Evolutionary conservation across 257 asterid species (phyloP).

Genomic region (Solanum rostratum): DNA sequence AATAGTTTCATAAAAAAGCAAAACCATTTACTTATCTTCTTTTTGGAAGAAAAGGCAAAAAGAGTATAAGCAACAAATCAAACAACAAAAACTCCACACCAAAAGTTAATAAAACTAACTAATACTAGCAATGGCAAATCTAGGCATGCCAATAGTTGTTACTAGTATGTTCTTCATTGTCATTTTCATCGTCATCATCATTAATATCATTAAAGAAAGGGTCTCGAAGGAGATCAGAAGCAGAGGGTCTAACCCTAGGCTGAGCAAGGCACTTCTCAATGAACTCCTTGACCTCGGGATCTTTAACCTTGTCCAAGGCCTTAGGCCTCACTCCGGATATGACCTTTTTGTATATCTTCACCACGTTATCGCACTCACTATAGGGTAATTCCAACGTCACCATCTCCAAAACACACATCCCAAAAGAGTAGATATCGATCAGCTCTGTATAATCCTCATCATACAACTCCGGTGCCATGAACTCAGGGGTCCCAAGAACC

Average conservation of each 20-base stretch:
- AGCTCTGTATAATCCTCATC: slow-evolving; percentile 63
- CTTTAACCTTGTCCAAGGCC: slow-evolving; percentile 63
- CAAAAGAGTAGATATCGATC: slow-evolving; percentile 63
- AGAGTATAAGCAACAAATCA: neutral
- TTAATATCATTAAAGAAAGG: slow-evolving; percentile 51
- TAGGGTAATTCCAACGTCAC: slow-evolving; percentile 63
- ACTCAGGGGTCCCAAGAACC: slow-evolving; percentile 74
- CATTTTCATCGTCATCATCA: slow-evolving; percentile 44
- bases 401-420: slow-evolving; percentile 84
- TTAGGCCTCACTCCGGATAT: slow-evolving; percentile 55
- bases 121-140: neutral
- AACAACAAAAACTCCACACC: neutral
- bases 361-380: slow-evolving; percentile 56
- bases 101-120: neutral
- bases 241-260: slow-evolving; percentile 62
- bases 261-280: slow-evolving; percentile 70
- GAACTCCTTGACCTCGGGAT: slow-evolving; percentile 42
- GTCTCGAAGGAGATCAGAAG: slow-evolving; percentile 53
- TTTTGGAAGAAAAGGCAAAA: neutral
- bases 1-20: neutral
- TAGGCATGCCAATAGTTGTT: neutral
- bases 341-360: slow-evolving; percentile 64
- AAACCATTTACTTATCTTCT: neutral
- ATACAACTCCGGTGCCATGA: slow-evolving; percentile 79
- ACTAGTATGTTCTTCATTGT: neutral